Evolutionary conservation across 1,284 basidiomycete species (phyloP).

Genomic region (Coniferiporia weirii): DNA sequence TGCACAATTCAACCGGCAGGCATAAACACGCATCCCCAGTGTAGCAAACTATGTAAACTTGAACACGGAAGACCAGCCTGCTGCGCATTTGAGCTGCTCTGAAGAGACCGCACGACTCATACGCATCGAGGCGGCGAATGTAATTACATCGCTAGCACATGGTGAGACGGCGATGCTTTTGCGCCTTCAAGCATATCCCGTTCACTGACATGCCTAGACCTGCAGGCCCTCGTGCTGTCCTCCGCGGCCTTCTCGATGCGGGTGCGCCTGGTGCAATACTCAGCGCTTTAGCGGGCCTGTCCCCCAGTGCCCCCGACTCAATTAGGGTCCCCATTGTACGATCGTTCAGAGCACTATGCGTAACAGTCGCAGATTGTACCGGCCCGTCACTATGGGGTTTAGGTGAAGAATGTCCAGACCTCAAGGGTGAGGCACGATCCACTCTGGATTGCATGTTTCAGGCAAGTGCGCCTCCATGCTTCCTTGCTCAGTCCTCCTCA

Average conservation of each 20-base stretch:
- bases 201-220: neutral
- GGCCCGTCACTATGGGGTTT: conserved; percentile 67
- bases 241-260: conserved; percentile 48
- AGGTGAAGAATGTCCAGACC: conserved; percentile 36
- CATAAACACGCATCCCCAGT: conserved; percentile 1
- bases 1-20: neutral
- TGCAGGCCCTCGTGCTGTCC: conserved; percentile 54
- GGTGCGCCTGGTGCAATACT: conserved; percentile 54
- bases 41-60: conserved; percentile 16
- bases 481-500: neutral
- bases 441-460: conserved; percentile 58
- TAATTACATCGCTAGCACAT: conserved; percentile 66
- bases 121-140: conserved; percentile 65
- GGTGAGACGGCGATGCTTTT: conserved; percentile 32
- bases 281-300: conserved; percentile 45
- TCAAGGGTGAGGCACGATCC: conserved; percentile 47
- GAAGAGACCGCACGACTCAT: conserved; percentile 41
- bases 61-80: neutral
- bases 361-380: conserved; percentile 51
- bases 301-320: conserved; percentile 33
- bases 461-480: conserved; percentile 31
- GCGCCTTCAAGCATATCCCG: neutral
- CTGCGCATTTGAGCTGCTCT: conserved; percentile 6
- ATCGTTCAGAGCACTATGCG: conserved; percentile 53
- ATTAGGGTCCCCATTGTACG: conserved; percentile 54